Evolutionary conservation across 768 basidiomycete genomes (phyloP), one percentile per base, ranked within the genome.

Genomic region (Sutorius australiensis): DNA sequence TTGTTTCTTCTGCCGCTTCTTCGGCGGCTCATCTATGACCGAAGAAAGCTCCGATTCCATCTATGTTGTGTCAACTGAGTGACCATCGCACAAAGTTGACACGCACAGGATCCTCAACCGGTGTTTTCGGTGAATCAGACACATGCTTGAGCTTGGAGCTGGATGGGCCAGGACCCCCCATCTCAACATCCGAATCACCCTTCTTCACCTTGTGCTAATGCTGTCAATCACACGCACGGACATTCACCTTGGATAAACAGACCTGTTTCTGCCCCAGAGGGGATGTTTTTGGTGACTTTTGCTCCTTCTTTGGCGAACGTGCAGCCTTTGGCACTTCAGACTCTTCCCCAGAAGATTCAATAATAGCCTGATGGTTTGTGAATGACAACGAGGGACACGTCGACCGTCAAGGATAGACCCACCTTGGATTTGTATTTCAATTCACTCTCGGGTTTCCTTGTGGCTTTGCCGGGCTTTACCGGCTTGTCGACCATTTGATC

Each of bases 11-110:
- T 73, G 74, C 55, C 65, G 70, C 57, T 81, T 81, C 8, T 77
- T 76, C 10, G 77, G 77, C 42, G 72, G 72, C 32, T 84, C 83
- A 54, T 86, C 83, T 24, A 80, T 70, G 14, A 87, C 73, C 6
- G 78, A 77, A 6, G 84, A 84, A 30, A 84, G 60, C 50, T 84
- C 83, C 5, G 84, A 81, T 24, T 60, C 63, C 55, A 58, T 55
- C 66, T 67, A 31, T 30, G 32, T 17, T 6, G n/a, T 33, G 33
- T 59, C 12, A 58, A 30, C 30, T 39, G 28, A 30, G 57, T 62
- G 64, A 28, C 17, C 9, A 7, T n/a, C 5, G 3, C 12, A 16
- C 5, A n/a, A 46, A 28, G 28, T 12, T 46, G 48, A 37, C 19
- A 58, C 68, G 14, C 16, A 70, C 68, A 9, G 49, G 64, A 46